Conservation (phyloP, 371 early-diverging fungal genomes). For the Lichtheimia corymbifera region DNA sequence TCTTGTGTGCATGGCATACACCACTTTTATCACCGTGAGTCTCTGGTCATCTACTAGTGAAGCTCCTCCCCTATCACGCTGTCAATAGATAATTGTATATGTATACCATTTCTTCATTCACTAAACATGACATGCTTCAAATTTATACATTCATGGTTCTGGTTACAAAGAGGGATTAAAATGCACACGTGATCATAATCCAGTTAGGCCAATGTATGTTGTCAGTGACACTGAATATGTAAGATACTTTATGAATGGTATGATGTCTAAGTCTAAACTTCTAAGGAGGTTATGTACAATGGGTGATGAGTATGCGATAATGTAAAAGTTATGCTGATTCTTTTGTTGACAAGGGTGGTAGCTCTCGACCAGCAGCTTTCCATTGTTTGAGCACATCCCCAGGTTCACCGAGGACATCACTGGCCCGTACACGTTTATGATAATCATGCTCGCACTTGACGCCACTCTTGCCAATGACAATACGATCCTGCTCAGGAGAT, state of each 20-base stretch:
- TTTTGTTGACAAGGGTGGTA: constrained; percentile 25
- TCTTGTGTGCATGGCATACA: constrained; percentile 70
- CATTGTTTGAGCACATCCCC: constrained; percentile 46
- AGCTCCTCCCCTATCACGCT: constrained; percentile 33
- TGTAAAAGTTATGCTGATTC: too few relatives aligned
- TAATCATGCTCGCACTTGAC: constrained; percentile 43
- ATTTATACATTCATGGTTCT: too few relatives aligned
- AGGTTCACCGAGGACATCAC: constrained; percentile 49
- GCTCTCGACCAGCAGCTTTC: constrained; percentile 38
- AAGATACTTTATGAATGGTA: too few relatives aligned
- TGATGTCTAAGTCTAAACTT: too few relatives aligned
- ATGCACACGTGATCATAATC: background rate
- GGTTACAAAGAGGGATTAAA: too few relatives aligned
- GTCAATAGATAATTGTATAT: constrained; percentile 7
- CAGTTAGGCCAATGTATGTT: background rate
- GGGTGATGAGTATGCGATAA: too few relatives aligned
- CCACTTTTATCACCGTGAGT: constrained; percentile 71
- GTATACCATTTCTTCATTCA: constrained; percentile 2
- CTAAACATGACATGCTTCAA: background rate
- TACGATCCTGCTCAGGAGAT: constrained; percentile 19
- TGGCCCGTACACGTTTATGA: constrained; percentile 34
- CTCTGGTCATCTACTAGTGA: constrained; percentile 56
- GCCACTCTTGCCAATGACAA: constrained; percentile 44
- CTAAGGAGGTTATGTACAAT: too few relatives aligned
- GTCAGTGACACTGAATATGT: too few relatives aligned